phyloP scores from a whole-genome alignment of 2,329 filamentous ascomycete genomes.

The Fusarium heterosporum region DNA sequence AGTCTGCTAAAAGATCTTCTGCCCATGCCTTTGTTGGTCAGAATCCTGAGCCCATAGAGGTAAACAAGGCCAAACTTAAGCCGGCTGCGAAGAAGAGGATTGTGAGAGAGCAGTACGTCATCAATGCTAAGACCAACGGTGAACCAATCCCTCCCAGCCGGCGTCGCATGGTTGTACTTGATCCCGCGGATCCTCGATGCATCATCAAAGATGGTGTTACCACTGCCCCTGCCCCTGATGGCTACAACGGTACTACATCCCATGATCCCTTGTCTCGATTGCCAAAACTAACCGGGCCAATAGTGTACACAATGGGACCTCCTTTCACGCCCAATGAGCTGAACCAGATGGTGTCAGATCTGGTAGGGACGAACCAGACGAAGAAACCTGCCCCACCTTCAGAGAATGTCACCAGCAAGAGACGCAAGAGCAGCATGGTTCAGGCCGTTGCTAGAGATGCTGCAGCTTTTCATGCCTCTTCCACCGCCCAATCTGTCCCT shows the following conservation, averaged over 20 bases:
- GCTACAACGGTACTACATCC: neutral
- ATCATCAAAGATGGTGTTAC: neutral
- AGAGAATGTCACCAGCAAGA: conserved; percentile 5
- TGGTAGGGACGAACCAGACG: no score
- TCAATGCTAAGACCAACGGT: neutral
- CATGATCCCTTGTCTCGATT: neutral
- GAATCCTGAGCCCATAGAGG: neutral
- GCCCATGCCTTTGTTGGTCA: neutral
- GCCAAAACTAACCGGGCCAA: neutral
- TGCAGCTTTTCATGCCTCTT: neutral
- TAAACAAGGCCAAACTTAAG: neutral
- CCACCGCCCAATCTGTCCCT: neutral
- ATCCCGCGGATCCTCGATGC: neutral
- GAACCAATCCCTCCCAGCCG: conserved; percentile 1
- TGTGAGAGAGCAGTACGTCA: conserved; percentile 1
- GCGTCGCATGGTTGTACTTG: conserved; percentile 4
- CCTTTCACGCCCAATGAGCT: neutral
- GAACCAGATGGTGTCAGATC: neutral
- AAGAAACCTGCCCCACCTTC: conserved; percentile 1
- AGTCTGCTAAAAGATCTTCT: neutral
- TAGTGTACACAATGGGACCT: conserved; percentile 4
- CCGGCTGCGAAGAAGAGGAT: neutral
- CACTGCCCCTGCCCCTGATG: neutral
- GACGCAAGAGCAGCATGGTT: neutral
- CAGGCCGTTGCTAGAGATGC: neutral